These are phyloP conservation scores for Chrysoporthe deuterocubensis DNA, from an alignment of 2,329 filamentous ascomycete genomes.

Conservation along the genomic window DNA sequence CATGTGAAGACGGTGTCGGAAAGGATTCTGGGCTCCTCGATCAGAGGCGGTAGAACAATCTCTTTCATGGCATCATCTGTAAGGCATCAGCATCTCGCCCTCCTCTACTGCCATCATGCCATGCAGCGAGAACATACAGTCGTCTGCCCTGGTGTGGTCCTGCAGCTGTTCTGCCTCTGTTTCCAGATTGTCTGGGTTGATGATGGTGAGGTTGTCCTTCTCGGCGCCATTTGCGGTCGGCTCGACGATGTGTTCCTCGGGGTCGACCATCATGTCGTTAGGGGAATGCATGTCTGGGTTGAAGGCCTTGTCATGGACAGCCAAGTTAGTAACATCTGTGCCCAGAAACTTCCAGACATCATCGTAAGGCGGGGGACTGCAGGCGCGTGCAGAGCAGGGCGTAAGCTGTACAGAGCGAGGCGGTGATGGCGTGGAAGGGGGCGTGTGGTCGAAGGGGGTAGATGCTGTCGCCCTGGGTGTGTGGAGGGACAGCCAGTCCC, in stretches of 20 bases:
- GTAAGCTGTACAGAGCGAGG: constrained; percentile 15
- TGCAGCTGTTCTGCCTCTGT: constrained; percentile 52
- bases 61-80: constrained; percentile 85
- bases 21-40: constrained; percentile 78
- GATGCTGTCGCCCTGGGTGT: constrained; percentile 21
- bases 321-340: constrained; percentile 33
- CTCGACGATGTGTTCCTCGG: constrained; percentile 57
- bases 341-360: constrained; percentile 20
- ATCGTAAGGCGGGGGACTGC: constrained; percentile 13
- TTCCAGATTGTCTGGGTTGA: constrained; percentile 57
- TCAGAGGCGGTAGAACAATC: constrained; percentile 71
- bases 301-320: constrained; percentile 49
- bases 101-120: not conserved
- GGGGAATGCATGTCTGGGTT: constrained; percentile 56
- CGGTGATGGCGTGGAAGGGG: constrained; percentile 16
- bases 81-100: constrained; percentile 34
- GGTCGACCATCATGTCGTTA: constrained; percentile 61
- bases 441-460: constrained; percentile 41
- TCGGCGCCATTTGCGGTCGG: constrained; percentile 49
- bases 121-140: constrained; percentile 48
- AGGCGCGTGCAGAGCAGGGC: constrained; percentile 14
- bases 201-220: constrained; percentile 57
- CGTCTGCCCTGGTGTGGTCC: constrained; percentile 54
- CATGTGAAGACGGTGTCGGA: constrained; percentile 80
- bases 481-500: constrained; percentile 17